phyloP scores from a whole-genome alignment of 768 basidiomycete species.

The Suillus cothurnatus region DNA sequence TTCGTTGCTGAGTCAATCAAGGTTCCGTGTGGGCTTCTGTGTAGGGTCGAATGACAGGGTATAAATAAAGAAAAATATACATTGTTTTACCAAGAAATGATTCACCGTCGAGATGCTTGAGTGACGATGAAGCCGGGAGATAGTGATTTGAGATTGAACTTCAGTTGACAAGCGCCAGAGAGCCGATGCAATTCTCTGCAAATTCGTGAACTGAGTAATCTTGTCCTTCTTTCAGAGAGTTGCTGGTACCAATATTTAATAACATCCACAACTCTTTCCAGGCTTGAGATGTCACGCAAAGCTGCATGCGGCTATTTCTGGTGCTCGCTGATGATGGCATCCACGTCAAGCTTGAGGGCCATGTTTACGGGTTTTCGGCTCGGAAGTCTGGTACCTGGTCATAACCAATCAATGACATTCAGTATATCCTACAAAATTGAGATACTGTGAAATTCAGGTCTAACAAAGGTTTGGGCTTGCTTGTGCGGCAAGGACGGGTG shows the following conservation, averaged over 20 bases:
- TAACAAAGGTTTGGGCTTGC: no score
- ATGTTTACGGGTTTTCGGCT: no score
- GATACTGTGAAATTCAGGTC: no score
- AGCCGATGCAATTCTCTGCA: constrained; percentile 23
- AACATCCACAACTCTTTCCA: constrained; percentile 17
- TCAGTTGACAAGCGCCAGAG: no score
- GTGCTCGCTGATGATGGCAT: constrained; percentile 3
- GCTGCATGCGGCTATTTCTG: constrained; percentile 18
- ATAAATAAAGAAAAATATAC: background rate
- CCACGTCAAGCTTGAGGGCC: no score
- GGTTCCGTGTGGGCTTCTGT: no score
- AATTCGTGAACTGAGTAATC: background rate
- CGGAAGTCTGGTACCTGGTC: no score
- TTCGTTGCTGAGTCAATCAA: background rate
- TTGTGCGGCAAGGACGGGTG: no score
- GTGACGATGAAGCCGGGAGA: constrained; percentile 22
- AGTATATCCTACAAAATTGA: no score
- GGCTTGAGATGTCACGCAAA: constrained; percentile 12
- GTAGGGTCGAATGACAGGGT: background rate
- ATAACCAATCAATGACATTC: no score
- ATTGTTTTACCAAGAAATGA: background rate
- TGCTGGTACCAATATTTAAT: constrained; percentile 14
- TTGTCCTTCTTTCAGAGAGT: constrained; percentile 16
- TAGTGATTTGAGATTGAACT: constrained; percentile 49
- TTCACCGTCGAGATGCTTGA: background rate